These are phyloP conservation scores for Boletus insuetus DNA, from an alignment of 768 basidiomycete genomes.

Conservation along the genomic window DNA sequence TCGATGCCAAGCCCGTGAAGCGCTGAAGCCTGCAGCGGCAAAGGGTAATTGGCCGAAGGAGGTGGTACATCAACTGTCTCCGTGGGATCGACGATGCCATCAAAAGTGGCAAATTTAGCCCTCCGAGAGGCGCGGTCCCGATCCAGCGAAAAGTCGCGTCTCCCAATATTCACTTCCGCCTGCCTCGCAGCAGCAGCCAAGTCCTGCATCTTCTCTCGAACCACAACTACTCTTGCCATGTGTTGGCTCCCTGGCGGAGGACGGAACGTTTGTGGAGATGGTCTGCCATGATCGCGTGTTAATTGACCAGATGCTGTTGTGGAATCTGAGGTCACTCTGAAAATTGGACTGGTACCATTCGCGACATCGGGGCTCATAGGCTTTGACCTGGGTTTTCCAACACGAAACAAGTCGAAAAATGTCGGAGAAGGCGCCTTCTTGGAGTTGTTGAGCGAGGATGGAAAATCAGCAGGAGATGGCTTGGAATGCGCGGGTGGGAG, in stretches of 20 bases:
- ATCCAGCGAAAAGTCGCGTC: slow-evolving; percentile 47
- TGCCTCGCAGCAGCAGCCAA: slow-evolving; percentile 68
- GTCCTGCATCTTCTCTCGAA: slow-evolving; percentile 78
- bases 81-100: slow-evolving; percentile 77
- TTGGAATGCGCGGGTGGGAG: slow-evolving; percentile 86
- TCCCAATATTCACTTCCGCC: slow-evolving; percentile 69
- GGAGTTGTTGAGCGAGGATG: slow-evolving; percentile 30
- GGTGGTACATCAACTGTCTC: slow-evolving; percentile 79
- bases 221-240: slow-evolving; percentile 71
- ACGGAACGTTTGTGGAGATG: slow-evolving; percentile 36
- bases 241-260: slow-evolving; percentile 35
- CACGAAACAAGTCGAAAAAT: slow-evolving; percentile 71
- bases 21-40: slow-evolving; percentile 74
- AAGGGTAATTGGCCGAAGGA: slow-evolving; percentile 64
- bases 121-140: slow-evolving; percentile 41
- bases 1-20: slow-evolving; percentile 69
- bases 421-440: slow-evolving; percentile 47
- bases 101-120: slow-evolving; percentile 37
- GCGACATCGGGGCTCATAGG: slow-evolving; percentile 47
- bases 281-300: slow-evolving; percentile 37
- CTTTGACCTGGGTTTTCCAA: slow-evolving; percentile 66
- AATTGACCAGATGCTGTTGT: slow-evolving; percentile 46
- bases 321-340: slow-evolving; percentile 67
- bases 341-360: slow-evolving; percentile 42
- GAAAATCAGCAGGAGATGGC: slow-evolving; percentile 67